Base-by-base conservation (phyloP, 106 monocot species). In the Dendrobium chrysotoxum region DNA sequence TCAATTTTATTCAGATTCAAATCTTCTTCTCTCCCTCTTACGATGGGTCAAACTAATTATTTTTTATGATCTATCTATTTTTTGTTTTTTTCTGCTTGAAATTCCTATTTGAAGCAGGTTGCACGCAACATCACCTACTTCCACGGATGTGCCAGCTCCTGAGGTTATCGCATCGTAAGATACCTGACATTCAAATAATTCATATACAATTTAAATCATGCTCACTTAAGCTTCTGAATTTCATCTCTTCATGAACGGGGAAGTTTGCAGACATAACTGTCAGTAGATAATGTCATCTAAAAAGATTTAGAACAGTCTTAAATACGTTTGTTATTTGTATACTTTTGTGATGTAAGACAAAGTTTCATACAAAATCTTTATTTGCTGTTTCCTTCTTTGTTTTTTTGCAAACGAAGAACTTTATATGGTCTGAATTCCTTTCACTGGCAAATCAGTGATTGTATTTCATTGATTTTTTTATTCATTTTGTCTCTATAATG, bases 91-190 rank as follows among this genome's bases (percentile, higher is more conserved):
- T 23, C 40, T 75, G 23, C 5, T 76, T 50, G 11, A 13, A 41
- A 7, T 76, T 76, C 28, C 47, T 40, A 76, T 76, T 45, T 76
- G 76, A 47, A 50, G 47, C 50, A 76, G 76, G 47, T 23, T 76
- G 25, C 25, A 9, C 40, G n/a, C 76, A 25, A 20, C 47, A 3
- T 40, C 76, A 47, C 76, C 46, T 46, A 45, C 76, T 76, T 12
- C 76, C 28, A 28, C 47, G 13, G 76, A 26, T 45, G 40, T 26
- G 0, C 47, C 76, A 76, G 21, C 74, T 40, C 18, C 76, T 50
- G 46, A 47, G 15, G 46, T 76, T 76, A 26, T 11, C 3, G 44
- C 76, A 46, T 76, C 76, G 76, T 76, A 76, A 45, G 76, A 26
- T 76, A 50, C 23, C 13, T 15, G 50, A 50, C 11, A 50, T 50